These are phyloP conservation scores for Komagataella ulmi DNA, from an alignment of 805 yeast genomes.

Conservation along the genomic window DNA sequence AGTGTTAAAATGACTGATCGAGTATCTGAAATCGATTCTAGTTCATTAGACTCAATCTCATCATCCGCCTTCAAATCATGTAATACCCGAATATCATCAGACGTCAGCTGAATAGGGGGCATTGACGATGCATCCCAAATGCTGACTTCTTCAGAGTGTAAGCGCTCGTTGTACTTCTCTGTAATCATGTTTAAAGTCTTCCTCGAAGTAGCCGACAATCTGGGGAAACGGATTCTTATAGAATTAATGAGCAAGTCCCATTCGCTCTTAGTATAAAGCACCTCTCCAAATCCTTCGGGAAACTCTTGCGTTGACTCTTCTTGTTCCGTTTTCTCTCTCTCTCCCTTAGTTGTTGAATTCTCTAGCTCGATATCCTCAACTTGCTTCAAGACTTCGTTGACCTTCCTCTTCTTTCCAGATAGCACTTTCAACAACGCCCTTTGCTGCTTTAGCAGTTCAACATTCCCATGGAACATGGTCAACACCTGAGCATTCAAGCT, in stretches of 20 bases:
- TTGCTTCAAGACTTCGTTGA: background rate
- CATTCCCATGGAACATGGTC: background rate
- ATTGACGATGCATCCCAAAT: conserved; percentile 2
- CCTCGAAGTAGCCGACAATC: background rate
- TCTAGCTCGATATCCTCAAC: conserved; percentile 1
- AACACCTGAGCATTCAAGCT: background rate
- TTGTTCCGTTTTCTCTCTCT: background rate
- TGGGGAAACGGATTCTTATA: background rate
- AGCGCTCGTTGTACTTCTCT: background rate
- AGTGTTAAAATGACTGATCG: background rate
- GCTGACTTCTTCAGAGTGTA: background rate
- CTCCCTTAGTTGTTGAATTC: background rate
- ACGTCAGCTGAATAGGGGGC: background rate
- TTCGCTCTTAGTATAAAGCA: conserved; percentile 1
- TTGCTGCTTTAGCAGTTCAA: background rate
- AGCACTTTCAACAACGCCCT: conserved; percentile 1
- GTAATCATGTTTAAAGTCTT: conserved; percentile 1
- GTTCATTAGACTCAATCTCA: conserved; percentile 24
- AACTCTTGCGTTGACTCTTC: background rate
- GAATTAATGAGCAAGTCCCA: conserved; percentile 1
- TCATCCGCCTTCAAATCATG: conserved; percentile 8
- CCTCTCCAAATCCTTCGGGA: background rate
- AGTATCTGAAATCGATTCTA: conserved; percentile 15
- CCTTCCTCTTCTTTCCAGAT: conserved; percentile 1
- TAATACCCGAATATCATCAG: background rate